Base-by-base conservation (phyloP, 345 rosid species). In the Ricinus communis region DNA sequence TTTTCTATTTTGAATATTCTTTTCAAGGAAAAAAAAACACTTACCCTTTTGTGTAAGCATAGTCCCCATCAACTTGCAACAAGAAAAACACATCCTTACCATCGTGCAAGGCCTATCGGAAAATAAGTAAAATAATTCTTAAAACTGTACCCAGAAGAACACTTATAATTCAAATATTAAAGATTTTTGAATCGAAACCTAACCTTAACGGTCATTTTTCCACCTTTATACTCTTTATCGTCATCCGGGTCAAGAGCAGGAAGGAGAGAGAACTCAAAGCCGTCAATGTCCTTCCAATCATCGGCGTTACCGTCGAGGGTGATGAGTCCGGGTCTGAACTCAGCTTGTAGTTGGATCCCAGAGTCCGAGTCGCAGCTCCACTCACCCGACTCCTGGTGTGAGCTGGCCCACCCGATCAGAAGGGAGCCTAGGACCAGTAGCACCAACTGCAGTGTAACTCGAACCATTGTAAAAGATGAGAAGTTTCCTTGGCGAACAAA, bases 241-340 rank as follows among this genome's bases (percentile, higher is more conserved):
- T 70, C 89, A 41, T 92, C 86, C 0, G 98, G 99, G 79, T 95
- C 98, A 50, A 92, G 93, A 21, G 99, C 97, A 30, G 96, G 98
- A 5, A 81, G 87, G 43, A 95, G 97, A 25, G 98, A 73, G 80
- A 87, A 89, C 74, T 92, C 93, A 28, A 82, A 87, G 71, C 89
- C 94, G 0, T 87, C 93, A 75, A 95, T 80, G 76, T 78, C 86
- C 49, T 73, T 80, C 98, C 99, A 95, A 59, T 95, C 99, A 52
- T 92, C 93, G 80, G 88, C 84, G 65, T 62, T 93, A 25, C 98
- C 99, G 56, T 95, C 98, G 74, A 95, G 81, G 28, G 98, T 90
- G 81, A 95, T 65, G 65, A 85, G 66, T 68, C 96, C 99, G 1
- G 98, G 98, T 40, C 60, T 74, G 83, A 85, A 96, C 69, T 77